Base-by-base conservation (phyloP, 345 rosid genomes). In the Kandelia obovata region DNA sequence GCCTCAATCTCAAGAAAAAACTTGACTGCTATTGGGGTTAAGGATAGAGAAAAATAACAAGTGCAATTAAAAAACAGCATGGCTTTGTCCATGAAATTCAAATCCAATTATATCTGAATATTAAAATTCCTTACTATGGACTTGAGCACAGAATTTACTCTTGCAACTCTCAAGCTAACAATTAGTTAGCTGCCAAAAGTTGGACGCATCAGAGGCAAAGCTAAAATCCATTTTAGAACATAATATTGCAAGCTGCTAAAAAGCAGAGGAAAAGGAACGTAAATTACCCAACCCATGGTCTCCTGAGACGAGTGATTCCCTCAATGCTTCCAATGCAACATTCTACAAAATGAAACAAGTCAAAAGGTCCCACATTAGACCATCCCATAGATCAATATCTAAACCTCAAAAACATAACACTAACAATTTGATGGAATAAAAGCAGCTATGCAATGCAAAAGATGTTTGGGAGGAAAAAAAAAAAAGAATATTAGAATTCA, bases 251-350 rank as follows among this genome's bases (percentile, higher is more conserved):
- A 43, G 49, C 49, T 43, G 49, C 49, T 0, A 43, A 43, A 43
- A 43, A 13, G 49, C 49, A 2, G 17, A 13, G 49, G 49, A 13
- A 43, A 43, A 43, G 49, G 49, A 5, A 43, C 2, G 19, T 13
- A 13, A 43, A 43, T 39, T 73, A 92, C 97, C 84, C 51, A 78
- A 75, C 34, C 53, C 78, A 43, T 78, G 46, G 56, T 83, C 85
- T 67, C 71, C 84, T 32, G 87, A 79, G 67, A 73, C 55, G 60
- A 91, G 84, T 53, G 76, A 83, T 72, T 87, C 86, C 79, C 73
- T 88, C 75, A 89, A 75, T 34, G 87, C 75, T 51, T 89, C 93
- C 67, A 72, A 87, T 61, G 97, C 99, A 74, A 71, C 88, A 82
- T 83, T 85, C 99, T 94, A 85, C 83, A 71, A 79, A 26, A 2